A percentile compares a stretch with the other conserved stretches of the same genome.
These are phyloP conservation scores for Plasmodium berghei DNA, from an alignment of 169 alveolate genomes.

Conservation along the genomic window DNA sequence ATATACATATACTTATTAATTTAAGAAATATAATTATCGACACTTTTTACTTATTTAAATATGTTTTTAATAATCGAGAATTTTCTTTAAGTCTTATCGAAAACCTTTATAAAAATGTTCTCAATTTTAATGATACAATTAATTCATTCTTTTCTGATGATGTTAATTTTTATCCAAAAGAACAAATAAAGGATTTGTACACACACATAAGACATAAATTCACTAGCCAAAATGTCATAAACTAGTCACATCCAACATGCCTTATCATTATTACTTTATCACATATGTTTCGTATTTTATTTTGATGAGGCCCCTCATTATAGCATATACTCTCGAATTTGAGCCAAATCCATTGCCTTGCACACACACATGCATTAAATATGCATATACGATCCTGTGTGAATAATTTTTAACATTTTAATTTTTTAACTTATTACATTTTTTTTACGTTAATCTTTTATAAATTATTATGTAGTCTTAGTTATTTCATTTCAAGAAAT, in stretches of 20 bases:
- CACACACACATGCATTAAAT: too few relatives aligned
- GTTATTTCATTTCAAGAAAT: too few relatives aligned
- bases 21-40: slow-evolving; percentile 58
- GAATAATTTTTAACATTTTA: too few relatives aligned
- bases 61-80: slow-evolving; percentile 46
- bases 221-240: slow-evolving; percentile 32
- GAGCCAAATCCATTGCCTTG: too few relatives aligned
- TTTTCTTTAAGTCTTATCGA: slow-evolving; percentile 52
- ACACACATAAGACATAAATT: slow-evolving; percentile 49
- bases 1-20: slow-evolving; percentile 36
- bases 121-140: slow-evolving; percentile 22
- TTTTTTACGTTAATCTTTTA: too few relatives aligned
- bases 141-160: slow-evolving; percentile 56
- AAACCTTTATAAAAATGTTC: slow-evolving; percentile 33
- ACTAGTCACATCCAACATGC: background rate
- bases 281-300: too few relatives aligned
- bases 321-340: too few relatives aligned
- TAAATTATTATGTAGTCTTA: too few relatives aligned
- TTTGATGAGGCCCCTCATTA: too few relatives aligned
- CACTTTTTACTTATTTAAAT: slow-evolving; percentile 56
- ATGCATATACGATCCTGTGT: too few relatives aligned
- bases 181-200: slow-evolving; percentile 61
- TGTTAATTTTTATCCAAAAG: slow-evolving; percentile 46
- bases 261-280: background rate
- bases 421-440: too few relatives aligned